Evolutionary conservation across 495 filamentous ascomycete genomes (phyloP).

Genomic region (Astrothelium macrocarpum): DNA sequence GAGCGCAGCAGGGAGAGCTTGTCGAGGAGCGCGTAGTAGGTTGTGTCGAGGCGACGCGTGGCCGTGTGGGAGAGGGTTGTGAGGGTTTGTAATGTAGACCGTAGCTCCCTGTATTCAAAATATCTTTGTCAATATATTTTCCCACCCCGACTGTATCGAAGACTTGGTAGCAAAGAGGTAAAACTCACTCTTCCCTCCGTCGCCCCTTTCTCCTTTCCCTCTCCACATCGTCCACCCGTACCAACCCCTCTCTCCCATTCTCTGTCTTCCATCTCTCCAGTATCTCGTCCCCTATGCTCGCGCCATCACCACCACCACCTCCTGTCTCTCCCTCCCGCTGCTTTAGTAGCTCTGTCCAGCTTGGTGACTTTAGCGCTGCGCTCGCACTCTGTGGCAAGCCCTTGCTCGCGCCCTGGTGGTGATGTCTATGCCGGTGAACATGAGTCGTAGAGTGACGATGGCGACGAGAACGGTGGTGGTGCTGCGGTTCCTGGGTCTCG

Average conservation of each 20-base stretch:
- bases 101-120: constrained; percentile 24
- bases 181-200: neutral
- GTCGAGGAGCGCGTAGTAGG: constrained; percentile 75
- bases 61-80: constrained; percentile 39
- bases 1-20: constrained; percentile 59
- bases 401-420: too few species aligned
- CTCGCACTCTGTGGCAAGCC: neutral
- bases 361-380: neutral
- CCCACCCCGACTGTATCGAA: too few species aligned
- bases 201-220: neutral
- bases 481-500: neutral
- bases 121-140: too few species aligned
- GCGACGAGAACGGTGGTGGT: neutral
- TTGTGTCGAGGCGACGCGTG: constrained; percentile 70
- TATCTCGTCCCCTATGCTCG: neutral
- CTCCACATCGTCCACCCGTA: neutral
- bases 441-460: neutral
- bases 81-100: constrained; percentile 28
- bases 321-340: neutral
- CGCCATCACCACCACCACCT: neutral
- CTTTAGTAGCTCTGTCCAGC: constrained; percentile 2
- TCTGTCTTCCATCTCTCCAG: too few species aligned
- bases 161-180: neutral
- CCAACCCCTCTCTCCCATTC: neutral
- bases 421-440: neutral